phyloP scores from a whole-genome alignment of 192 early-diverging fungal genomes.

The Umbelopsis vinacea region DNA sequence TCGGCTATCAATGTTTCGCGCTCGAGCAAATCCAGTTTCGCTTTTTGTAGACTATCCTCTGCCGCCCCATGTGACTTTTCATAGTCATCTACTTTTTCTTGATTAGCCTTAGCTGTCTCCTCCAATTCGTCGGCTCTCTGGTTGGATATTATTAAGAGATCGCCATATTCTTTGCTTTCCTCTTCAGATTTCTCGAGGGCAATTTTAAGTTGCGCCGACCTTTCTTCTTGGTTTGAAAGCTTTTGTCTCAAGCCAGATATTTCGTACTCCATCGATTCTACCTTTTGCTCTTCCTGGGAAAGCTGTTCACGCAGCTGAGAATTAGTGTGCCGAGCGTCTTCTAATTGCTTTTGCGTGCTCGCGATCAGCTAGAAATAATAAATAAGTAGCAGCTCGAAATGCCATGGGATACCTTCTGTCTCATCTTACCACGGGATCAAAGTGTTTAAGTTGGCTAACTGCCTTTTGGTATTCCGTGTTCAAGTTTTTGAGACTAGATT shows the following conservation, averaged over 20 bases:
- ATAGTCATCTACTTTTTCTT: neutral
- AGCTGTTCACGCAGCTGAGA: neutral
- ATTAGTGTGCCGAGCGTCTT: neutral
- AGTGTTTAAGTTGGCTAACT: neutral
- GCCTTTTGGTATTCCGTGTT: slow-evolving; percentile 13
- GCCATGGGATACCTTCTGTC: neutral
- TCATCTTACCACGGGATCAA: slow-evolving; percentile 7
- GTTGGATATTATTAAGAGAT: neutral
- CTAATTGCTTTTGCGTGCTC: slow-evolving; percentile 13
- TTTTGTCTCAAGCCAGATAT: slow-evolving; percentile 13
- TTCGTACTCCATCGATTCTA: slow-evolving; percentile 9
- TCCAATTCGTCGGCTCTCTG: neutral
- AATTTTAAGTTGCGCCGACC: neutral
- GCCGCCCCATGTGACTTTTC: neutral
- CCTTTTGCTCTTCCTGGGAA: neutral
- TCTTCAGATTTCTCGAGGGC: neutral
- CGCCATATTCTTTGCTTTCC: slow-evolving; percentile 9
- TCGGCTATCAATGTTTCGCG: slow-evolving; percentile 1
- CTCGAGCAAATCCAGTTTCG: neutral
- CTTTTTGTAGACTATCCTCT: neutral
- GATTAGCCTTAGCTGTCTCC: neutral
- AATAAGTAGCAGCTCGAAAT: neutral
- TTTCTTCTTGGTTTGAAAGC: neutral
- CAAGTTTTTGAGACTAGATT: slow-evolving; percentile 1
- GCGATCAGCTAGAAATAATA: neutral